phyloP scores from a whole-genome alignment of 2,329 filamentous ascomycete species.

The Sclerotinia borealis region DNA sequence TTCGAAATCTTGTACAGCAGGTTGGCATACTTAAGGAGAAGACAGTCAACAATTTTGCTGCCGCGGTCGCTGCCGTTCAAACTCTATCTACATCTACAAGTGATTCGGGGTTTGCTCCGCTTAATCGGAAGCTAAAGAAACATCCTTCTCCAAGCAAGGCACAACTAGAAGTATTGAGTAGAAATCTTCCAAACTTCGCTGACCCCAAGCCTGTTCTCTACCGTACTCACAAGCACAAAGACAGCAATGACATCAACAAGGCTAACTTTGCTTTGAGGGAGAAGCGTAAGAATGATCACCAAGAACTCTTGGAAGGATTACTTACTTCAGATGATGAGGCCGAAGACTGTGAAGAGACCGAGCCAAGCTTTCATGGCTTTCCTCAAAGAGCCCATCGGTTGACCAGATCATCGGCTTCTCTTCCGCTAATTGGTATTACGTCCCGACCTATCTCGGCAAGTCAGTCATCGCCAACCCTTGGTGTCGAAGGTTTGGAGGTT shows the following conservation, averaged over 20 bases:
- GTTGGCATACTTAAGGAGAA: background rate
- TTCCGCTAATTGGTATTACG: background rate
- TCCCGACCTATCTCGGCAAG: background rate
- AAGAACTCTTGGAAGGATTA: background rate
- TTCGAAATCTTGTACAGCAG: background rate
- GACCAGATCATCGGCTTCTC: background rate
- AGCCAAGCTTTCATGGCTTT: background rate
- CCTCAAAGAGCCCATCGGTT: background rate
- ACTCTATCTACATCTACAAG: background rate
- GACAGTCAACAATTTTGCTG: background rate
- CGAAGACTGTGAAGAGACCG: background rate
- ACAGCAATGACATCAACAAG: slow-evolving; percentile 5
- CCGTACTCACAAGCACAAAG: background rate
- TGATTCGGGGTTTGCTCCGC: background rate
- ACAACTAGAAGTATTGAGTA: slow-evolving; percentile 23
- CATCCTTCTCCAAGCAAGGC: slow-evolving; percentile 26
- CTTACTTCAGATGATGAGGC: background rate
- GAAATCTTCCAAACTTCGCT: background rate
- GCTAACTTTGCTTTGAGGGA: background rate
- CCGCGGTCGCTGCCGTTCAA: background rate
- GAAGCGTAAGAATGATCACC: background rate
- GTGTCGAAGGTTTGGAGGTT: background rate
- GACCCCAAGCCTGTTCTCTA: background rate
- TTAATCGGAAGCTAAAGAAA: slow-evolving; percentile 18
- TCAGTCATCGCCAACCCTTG: background rate